Percentiles rank a stretch among this genome's conserved stretches.
Evolutionary conservation across 345 rosid genomes (phyloP).

Genomic region (Erysimum cheiranthoides): DNA sequence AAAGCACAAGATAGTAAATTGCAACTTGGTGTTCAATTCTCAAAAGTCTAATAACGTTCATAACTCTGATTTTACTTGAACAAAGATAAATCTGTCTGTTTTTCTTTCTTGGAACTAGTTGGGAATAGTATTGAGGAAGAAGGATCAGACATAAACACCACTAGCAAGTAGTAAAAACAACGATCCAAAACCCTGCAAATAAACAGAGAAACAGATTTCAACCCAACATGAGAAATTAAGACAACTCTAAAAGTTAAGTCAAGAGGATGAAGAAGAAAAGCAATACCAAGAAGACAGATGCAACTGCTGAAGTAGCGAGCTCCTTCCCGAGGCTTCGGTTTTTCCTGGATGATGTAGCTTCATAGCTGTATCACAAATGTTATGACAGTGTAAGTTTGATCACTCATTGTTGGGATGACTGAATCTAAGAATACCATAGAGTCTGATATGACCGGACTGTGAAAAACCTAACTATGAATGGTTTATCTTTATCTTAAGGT

Average conservation of each 20-base stretch:
- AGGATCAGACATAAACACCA: slow-evolving; percentile 78
- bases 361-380: slow-evolving; percentile 62
- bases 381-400: background rate
- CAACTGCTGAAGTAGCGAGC: slow-evolving; percentile 72
- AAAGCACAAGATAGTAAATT: background rate
- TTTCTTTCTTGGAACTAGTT: slow-evolving; percentile 4
- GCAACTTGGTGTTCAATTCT: slow-evolving; percentile 16
- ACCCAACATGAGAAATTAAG: background rate
- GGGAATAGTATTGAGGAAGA: slow-evolving; percentile 13
- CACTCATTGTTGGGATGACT: slow-evolving; percentile 2
- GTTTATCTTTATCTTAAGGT: background rate
- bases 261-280: background rate
- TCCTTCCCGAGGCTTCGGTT: slow-evolving; percentile 76
- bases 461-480: background rate
- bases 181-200: slow-evolving; percentile 90
- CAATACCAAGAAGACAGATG: slow-evolving; percentile 82
- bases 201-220: slow-evolving; percentile 12
- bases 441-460: background rate
- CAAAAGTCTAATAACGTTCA: slow-evolving; percentile 27
- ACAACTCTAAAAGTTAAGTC: slow-evolving; percentile 8
- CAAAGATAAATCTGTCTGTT: background rate
- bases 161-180: slow-evolving; percentile 88
- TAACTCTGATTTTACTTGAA: slow-evolving; percentile 20
- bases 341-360: slow-evolving; percentile 80
- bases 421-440: background rate